Conservation (phyloP, 2,329 filamentous ascomycete genomes). For the Diaporthe amygdali region DNA sequence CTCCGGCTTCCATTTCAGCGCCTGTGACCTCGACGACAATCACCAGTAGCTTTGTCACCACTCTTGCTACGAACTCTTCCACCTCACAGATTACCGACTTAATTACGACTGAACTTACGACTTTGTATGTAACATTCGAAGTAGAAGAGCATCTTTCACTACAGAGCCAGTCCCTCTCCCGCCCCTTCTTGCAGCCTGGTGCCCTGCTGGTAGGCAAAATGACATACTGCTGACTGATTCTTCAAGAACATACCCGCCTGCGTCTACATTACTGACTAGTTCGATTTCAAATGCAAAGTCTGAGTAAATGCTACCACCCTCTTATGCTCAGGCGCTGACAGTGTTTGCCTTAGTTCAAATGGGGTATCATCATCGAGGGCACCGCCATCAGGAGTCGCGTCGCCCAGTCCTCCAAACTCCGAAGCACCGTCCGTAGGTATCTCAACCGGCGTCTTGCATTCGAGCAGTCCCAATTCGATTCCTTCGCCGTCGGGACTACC, state of each 20-base stretch:
- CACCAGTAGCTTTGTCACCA: slow-evolving; percentile 22
- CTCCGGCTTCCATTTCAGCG: neutral
- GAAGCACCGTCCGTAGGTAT: neutral
- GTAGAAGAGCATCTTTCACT: neutral
- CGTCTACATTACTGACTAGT: neutral
- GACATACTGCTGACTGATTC: neutral
- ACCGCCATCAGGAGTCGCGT: neutral
- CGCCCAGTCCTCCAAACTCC: neutral
- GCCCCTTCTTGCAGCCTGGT: too few relatives aligned
- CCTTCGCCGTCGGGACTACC: neutral
- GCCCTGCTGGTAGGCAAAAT: too few relatives aligned
- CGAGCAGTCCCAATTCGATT: neutral
- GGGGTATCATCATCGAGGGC: neutral
- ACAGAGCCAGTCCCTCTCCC: neutral
- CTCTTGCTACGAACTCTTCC: slow-evolving; percentile 23
- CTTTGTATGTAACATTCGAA: neutral
- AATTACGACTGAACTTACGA: slow-evolving; percentile 14
- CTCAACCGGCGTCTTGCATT: neutral
- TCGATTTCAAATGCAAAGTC: neutral
- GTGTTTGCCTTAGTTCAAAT: neutral
- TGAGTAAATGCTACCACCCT: neutral
- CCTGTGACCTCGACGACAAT: slow-evolving; percentile 14
- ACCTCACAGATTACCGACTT: slow-evolving; percentile 25
- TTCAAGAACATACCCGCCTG: slow-evolving; percentile 1
- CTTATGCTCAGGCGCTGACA: neutral